Percentiles rank a stretch among this genome's conserved stretches.
Conservation (phyloP, 768 basidiomycete genomes). For the Cystobasidium ongulense region DNA sequence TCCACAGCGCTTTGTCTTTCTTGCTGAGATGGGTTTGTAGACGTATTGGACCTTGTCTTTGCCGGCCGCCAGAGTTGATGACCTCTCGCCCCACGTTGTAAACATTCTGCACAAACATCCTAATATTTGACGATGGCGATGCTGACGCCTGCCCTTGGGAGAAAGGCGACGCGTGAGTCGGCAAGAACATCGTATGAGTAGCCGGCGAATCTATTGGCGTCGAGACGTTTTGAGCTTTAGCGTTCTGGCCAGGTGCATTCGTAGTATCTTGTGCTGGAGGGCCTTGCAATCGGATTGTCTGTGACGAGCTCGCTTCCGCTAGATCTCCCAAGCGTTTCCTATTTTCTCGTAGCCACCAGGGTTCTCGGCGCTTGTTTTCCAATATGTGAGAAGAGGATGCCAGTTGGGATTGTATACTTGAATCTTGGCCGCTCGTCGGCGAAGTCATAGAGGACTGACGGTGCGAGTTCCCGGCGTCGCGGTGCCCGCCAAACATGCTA, state of each 20-base stretch:
- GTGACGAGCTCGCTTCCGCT: not conserved
- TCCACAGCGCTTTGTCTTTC: conserved; percentile 82
- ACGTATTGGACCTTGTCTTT: conserved; percentile 9
- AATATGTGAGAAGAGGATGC: not conserved
- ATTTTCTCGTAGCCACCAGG: conserved; percentile 18
- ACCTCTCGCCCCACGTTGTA: not conserved
- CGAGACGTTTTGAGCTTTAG: not conserved
- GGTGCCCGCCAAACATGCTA: not conserved
- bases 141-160: not conserved
- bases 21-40: conserved; percentile 40
- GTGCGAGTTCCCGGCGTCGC: not conserved
- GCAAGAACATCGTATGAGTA: not conserved
- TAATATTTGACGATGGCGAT: not conserved
- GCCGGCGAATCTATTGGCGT: not conserved
- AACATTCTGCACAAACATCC: not conserved
- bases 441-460: not conserved
- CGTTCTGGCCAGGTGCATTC: not conserved
- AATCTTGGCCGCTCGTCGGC: not conserved
- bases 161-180: not conserved
- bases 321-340: not conserved
- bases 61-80: not conserved
- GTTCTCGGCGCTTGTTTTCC: not conserved
- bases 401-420: not conserved
- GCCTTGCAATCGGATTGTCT: not conserved
- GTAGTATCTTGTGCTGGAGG: not conserved